Conservation (phyloP, 163 green algal genomes). For the Trebouxiophyceae sp. region DNA sequence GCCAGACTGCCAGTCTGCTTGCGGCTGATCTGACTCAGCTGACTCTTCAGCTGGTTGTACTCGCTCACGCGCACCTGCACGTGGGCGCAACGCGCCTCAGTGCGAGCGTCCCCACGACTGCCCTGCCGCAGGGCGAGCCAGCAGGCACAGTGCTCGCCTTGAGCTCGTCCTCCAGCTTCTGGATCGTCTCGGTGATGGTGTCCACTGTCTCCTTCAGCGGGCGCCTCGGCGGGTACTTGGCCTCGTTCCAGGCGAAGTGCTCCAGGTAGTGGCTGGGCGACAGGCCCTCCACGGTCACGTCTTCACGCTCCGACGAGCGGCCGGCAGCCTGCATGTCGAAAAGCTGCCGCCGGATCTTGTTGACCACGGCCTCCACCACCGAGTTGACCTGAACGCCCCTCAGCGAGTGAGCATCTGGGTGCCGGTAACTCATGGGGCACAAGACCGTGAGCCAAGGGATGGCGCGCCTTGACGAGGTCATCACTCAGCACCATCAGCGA, state of each 20-base stretch:
- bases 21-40: constrained; percentile 62
- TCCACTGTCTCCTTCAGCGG: constrained; percentile 85
- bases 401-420: too few species aligned
- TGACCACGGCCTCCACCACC: constrained; percentile 71
- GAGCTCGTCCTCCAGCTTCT: constrained; percentile 89
- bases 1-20: constrained; percentile 83
- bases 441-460: too few species aligned
- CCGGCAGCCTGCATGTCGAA: constrained; percentile 16
- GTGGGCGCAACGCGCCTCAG: too few species aligned
- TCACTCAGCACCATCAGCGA: constrained; percentile 86
- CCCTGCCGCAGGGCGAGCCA: too few species aligned
- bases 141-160: constrained; percentile 64
- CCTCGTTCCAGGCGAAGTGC: constrained; percentile 92
- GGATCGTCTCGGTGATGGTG: constrained; percentile 77
- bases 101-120: too few species aligned
- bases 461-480: constrained; percentile 87
- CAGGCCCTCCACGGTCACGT: constrained; percentile 72
- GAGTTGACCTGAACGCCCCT: constrained; percentile 44
- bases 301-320: constrained; percentile 6
- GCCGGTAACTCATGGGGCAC: too few species aligned
- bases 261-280: constrained; percentile 74
- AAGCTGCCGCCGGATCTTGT: constrained; percentile 84
- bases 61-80: constrained; percentile 77
- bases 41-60: constrained; percentile 76
- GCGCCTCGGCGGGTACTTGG: constrained; percentile 85